A percentile compares a stretch with the other conserved stretches of the same genome.
Conservation (phyloP, 495 filamentous ascomycete genomes). For the Penicillium paxilli region DNA sequence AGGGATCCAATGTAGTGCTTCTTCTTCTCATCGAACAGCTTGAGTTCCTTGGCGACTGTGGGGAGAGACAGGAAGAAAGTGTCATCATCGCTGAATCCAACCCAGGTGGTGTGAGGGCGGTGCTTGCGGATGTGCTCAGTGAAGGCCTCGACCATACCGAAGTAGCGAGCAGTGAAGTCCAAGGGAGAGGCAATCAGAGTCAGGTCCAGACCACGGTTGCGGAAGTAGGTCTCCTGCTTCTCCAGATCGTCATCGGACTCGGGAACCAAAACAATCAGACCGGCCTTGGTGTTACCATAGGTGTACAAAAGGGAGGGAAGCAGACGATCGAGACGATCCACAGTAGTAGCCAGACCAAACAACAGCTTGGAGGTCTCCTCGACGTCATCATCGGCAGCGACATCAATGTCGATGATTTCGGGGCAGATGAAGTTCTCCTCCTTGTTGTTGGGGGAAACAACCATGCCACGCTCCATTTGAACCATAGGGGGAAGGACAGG, state of each 20-base stretch:
- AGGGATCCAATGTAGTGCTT: conserved; percentile 62
- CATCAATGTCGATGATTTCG: conserved; percentile 46
- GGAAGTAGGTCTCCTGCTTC: conserved; percentile 49
- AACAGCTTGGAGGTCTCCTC: conserved; percentile 53
- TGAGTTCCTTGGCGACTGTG: conserved; percentile 51
- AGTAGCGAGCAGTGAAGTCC: conserved; percentile 63
- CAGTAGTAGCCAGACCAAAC: conserved; percentile 53
- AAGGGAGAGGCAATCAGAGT: conserved; percentile 54
- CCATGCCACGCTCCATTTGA: conserved; percentile 47
- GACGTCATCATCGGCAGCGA: conserved; percentile 41
- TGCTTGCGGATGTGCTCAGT: conserved; percentile 47
- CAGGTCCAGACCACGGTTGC: conserved; percentile 51
- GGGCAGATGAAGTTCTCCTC: conserved; percentile 44
- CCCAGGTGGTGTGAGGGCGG: conserved; percentile 59
- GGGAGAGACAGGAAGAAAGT: conserved; percentile 69
- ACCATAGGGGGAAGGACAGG: conserved; percentile 48
- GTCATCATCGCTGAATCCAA: conserved; percentile 69
- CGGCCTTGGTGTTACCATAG: conserved; percentile 50
- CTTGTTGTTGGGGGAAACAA: conserved; percentile 40
- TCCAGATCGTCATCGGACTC: conserved; percentile 46
- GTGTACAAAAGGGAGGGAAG: conserved; percentile 50
- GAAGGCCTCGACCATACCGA: conserved; percentile 60
- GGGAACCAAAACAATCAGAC: conserved; percentile 49
- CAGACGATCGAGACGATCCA: conserved; percentile 48
- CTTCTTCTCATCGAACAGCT: conserved; percentile 52